Percentiles rank a stretch among this genome's conserved stretches.
These are phyloP conservation scores for Dryas drummondii DNA, from an alignment of 306 rosid species.

Conservation along the genomic window DNA sequence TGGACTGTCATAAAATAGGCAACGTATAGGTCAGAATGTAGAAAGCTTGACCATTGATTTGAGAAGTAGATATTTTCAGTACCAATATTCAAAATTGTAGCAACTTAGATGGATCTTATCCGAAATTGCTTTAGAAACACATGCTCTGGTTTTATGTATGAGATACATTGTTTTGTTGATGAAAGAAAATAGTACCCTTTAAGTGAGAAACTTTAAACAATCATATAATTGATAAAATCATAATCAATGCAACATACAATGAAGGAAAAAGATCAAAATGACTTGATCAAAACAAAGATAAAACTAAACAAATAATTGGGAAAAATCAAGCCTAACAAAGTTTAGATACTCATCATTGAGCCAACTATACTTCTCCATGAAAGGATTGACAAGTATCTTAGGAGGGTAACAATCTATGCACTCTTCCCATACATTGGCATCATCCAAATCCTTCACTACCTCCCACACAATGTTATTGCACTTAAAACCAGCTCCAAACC, in stretches of 20 bases:
- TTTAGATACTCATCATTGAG: conserved; percentile 58
- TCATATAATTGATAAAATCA: not conserved
- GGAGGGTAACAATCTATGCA: conserved; percentile 65
- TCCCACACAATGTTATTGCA: conserved; percentile 92
- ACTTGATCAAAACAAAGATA: not conserved
- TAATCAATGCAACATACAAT: not conserved
- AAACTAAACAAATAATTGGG: not conserved
- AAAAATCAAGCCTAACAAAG: conserved; percentile 56
- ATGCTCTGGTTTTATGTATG: no score
- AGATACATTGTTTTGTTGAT: not conserved
- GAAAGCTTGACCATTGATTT: not conserved
- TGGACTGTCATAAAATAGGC: not conserved
- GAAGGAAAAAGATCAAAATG: not conserved
- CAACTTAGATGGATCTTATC: not conserved
- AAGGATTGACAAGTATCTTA: conserved; percentile 39
- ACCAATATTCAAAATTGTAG: not conserved
- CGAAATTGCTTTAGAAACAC: not conserved
- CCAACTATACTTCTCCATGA: conserved; percentile 70
- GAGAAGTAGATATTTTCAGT: not conserved
- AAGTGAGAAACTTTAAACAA: not conserved
- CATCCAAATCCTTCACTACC: conserved; percentile 60
- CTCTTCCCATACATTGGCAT: conserved; percentile 67
- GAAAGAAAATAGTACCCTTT: not conserved
- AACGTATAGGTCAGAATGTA: not conserved
- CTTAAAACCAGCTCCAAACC: conserved; percentile 92